phyloP scores from a whole-genome alignment of 2,329 filamentous ascomycete genomes.

The Juglanconis juglandina region DNA sequence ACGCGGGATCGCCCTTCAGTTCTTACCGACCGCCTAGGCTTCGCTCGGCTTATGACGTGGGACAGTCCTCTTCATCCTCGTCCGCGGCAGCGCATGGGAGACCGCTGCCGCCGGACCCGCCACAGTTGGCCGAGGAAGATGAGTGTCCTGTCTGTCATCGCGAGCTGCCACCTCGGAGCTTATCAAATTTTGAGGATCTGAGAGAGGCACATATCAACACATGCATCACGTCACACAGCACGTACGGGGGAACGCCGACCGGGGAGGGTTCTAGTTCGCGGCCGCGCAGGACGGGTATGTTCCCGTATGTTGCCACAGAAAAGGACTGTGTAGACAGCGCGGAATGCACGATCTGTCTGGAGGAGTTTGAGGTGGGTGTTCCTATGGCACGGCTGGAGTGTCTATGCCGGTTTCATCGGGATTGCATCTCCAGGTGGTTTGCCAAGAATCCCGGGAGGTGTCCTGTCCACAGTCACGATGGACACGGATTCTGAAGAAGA shows the following conservation, averaged over 20 bases:
- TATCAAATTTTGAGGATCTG: slow-evolving; percentile 51
- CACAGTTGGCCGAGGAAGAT: slow-evolving; percentile 66
- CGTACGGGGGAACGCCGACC: slow-evolving; percentile 34
- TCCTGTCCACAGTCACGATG: slow-evolving; percentile 64
- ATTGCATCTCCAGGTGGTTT: slow-evolving; percentile 63
- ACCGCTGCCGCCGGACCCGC: slow-evolving; percentile 39
- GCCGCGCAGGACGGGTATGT: slow-evolving; percentile 56
- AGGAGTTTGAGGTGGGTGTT: slow-evolving; percentile 61
- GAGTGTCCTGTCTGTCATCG: slow-evolving; percentile 74
- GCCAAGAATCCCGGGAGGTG: slow-evolving; percentile 59
- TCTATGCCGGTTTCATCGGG: slow-evolving; percentile 60
- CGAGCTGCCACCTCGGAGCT: slow-evolving; percentile 59
- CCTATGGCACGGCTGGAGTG: slow-evolving; percentile 66
- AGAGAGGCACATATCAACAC: slow-evolving; percentile 57
- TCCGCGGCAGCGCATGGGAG: slow-evolving; percentile 32
- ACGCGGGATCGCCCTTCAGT: slow-evolving; percentile 21
- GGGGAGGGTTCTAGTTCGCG: slow-evolving; percentile 19
- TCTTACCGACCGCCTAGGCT: slow-evolving; percentile 20
- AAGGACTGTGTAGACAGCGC: slow-evolving; percentile 67
- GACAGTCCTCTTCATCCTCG: slow-evolving; percentile 28
- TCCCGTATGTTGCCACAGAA: slow-evolving; percentile 61
- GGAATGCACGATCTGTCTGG: slow-evolving; percentile 66
- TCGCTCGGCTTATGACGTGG: slow-evolving; percentile 32
- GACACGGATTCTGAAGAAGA: slow-evolving; percentile 46
- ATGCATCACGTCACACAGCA: slow-evolving; percentile 56